Evolutionary conservation across 2,329 filamentous ascomycete species (phyloP), one percentile per base, ranked within the genome.

Genomic region (Neocatenulostroma microsporum): DNA sequence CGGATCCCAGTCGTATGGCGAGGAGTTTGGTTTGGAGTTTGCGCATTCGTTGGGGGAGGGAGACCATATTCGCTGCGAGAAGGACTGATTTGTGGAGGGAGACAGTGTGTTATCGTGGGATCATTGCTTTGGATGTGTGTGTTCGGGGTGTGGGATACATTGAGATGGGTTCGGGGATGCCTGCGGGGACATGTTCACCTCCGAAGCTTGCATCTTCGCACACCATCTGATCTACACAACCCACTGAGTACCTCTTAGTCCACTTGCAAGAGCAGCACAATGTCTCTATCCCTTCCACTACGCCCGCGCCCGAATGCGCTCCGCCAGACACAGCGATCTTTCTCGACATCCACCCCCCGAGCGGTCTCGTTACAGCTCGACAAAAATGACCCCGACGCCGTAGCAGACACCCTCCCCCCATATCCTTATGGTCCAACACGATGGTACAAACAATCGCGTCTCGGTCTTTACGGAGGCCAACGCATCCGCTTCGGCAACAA

Each of bases 401-500:
- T 57, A 23, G 52, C 53, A 25, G 55, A 54, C 28, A 48, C 45
- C 17, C 37, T 64, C 8, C 69, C 68, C 15, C 49, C 58, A 33
- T 91, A 91, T 61, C 84, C 84, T 1, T 80, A 84, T 62, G 83
- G 83, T 32, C 72, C 74, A 36, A 74, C 80, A 39, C 68, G 60
- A 45, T 66, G 79, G 48, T 91, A 84, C 72, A 88, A 89, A 66
- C 84, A 91, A 63, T 79, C 80, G 50, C 84, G 87, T 68, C 70
- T 46, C 18, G 59, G 59, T 21, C 54, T 62, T 12, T 62, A 62
- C 45, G 84, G 80, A 50, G 64, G 64, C 26, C 68, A 76, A 46
- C 76, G 76, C 54, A 82, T 88, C 57, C 82, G 78, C 34, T 86
- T 82, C 62, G 84, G 84, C 58, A 87, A 89, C 73, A 82, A 76